These are phyloP conservation scores for Malania oleifera DNA, from an alignment of 164 flowering plant genomes.

Conservation along the genomic window DNA sequence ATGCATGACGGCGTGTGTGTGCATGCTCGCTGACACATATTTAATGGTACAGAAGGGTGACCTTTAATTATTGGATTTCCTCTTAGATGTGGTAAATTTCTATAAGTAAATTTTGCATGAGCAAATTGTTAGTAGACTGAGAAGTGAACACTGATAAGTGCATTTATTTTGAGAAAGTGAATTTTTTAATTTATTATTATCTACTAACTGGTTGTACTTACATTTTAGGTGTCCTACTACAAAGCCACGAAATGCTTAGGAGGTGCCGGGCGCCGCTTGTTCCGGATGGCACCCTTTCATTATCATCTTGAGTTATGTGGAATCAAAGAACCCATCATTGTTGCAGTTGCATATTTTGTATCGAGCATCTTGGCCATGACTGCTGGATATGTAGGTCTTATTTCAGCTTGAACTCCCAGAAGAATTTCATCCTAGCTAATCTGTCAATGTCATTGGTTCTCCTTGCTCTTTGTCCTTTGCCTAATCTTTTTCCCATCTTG, in stretches of 20 bases:
- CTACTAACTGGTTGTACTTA: background rate
- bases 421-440: background rate
- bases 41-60: too few species aligned
- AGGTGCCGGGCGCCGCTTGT: constrained; percentile 52
- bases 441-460: background rate
- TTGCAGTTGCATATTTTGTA: constrained; percentile 53
- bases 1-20: too few species aligned
- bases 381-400: constrained; percentile 77
- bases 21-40: too few species aligned
- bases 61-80: too few species aligned
- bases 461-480: background rate
- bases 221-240: constrained; percentile 43
- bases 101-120: too few species aligned
- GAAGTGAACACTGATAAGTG: too few species aligned
- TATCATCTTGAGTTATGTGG: constrained; percentile 64
- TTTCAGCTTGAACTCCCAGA: constrained; percentile 47
- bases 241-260: constrained; percentile 41
- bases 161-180: too few species aligned
- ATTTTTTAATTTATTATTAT: too few species aligned
- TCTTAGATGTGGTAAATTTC: too few species aligned
- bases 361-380: constrained; percentile 48
- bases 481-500: background rate
- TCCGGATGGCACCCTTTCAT: constrained; percentile 71
- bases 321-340: constrained; percentile 59
- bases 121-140: too few species aligned